phyloP scores from a whole-genome alignment of 176 grass and related monocot genomes.

The Microstegium vimineum region DNA sequence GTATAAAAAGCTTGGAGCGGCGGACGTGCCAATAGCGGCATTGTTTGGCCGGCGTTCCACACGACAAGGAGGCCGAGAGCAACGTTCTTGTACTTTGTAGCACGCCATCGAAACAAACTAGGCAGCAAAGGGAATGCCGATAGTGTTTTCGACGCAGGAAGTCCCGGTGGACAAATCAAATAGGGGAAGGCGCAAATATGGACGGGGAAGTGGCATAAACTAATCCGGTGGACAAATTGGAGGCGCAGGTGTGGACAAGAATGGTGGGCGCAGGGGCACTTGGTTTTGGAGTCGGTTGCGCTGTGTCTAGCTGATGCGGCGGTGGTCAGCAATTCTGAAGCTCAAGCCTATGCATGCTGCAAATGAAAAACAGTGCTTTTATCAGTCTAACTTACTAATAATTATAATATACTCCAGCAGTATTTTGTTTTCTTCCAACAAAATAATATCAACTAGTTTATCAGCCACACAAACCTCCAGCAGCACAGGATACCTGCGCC shows the following conservation, averaged over 20 bases:
- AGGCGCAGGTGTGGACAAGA: background rate
- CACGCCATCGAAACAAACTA: constrained; percentile 33
- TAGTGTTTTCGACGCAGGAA: background rate
- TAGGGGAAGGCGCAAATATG: too few species aligned
- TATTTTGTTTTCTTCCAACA: too few species aligned
- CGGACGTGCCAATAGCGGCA: constrained; percentile 5
- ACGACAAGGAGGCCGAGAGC: constrained; percentile 24
- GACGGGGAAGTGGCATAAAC: background rate
- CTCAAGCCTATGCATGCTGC: too few species aligned
- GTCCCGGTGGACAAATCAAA: too few species aligned
- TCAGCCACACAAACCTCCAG: too few species aligned
- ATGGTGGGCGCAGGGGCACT: background rate
- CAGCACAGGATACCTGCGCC: background rate
- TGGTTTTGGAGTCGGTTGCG: background rate
- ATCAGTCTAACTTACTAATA: too few species aligned
- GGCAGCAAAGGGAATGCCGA: background rate
- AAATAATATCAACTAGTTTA: too few species aligned
- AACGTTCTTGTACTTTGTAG: constrained; percentile 10
- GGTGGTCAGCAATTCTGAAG: background rate
- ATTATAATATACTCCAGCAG: too few species aligned
- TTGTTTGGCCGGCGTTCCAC: background rate
- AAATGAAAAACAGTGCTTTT: too few species aligned
- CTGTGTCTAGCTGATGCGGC: background rate
- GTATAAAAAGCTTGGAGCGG: background rate
- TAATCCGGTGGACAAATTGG: background rate